phyloP scores from a whole-genome alignment of 2,329 filamentous ascomycete genomes.

The Microascus cirrosus region DNA sequence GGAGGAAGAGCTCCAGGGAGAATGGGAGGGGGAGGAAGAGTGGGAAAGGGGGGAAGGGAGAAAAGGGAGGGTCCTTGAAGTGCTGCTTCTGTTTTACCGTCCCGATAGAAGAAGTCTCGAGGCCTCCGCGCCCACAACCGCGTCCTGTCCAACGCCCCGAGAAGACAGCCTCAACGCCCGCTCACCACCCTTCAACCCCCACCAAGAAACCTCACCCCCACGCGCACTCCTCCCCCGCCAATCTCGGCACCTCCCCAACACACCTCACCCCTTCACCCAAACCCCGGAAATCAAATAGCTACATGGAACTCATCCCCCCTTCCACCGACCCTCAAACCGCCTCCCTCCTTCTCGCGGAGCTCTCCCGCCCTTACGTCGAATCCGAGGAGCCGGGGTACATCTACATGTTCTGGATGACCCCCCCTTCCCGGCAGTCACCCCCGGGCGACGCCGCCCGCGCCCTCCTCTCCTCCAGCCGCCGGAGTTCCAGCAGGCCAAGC shows the following conservation, averaged over 20 bases:
- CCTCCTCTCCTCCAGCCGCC: slow-evolving; percentile 22
- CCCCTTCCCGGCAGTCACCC: slow-evolving; percentile 37
- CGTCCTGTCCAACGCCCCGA: slow-evolving; percentile 27
- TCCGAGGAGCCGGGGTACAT: slow-evolving; percentile 82
- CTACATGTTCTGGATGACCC: slow-evolving; percentile 97
- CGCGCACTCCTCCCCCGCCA: slow-evolving; percentile 12
- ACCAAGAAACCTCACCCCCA: slow-evolving; percentile 4
- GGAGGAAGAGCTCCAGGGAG: slow-evolving; percentile 7
- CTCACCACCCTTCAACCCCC: slow-evolving; percentile 6
- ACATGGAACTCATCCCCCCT: slow-evolving; percentile 57
- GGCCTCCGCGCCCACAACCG: slow-evolving; percentile 30
- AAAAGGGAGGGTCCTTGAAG: slow-evolving; percentile 10
- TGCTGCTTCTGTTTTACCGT: slow-evolving; percentile 44
- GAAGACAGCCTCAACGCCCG: slow-evolving; percentile 13
- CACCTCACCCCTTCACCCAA: slow-evolving; percentile 10
- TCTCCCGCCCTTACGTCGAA: slow-evolving; percentile 55
- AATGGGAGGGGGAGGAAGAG: slow-evolving; percentile 10
- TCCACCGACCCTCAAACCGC: slow-evolving; percentile 56
- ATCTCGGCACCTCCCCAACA: slow-evolving; percentile 10
- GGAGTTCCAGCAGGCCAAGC: slow-evolving; percentile 33
- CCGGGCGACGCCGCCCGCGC: slow-evolving; percentile 46
- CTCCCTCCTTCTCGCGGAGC: slow-evolving; percentile 62
- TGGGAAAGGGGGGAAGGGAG: slow-evolving; percentile 12
- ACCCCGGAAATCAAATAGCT: slow-evolving; percentile 12
- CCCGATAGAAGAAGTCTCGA: slow-evolving; percentile 29